These are phyloP conservation scores for Triticum urartu DNA, from an alignment of 176 grass and related monocot genomes.

Conservation along the genomic window DNA sequence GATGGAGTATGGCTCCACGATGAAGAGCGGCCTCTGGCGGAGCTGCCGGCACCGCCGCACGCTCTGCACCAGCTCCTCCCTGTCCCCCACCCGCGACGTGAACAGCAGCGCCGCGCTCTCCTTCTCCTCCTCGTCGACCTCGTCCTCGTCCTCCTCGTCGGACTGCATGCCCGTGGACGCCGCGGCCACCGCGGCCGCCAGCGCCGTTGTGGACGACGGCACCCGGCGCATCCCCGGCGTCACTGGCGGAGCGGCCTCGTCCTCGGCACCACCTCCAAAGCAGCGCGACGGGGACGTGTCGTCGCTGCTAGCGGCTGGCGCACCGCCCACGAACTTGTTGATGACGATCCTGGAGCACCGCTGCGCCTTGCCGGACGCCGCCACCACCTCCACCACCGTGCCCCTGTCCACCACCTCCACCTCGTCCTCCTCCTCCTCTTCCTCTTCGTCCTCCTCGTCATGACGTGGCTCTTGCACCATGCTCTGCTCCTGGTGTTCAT, in stretches of 20 bases:
- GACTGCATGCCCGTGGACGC: constrained; percentile 4
- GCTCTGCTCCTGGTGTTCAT: not conserved
- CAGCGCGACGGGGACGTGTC: not conserved
- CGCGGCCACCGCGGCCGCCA: constrained; percentile 45
- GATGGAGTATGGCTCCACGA: constrained; percentile 55
- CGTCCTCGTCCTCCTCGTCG: not conserved
- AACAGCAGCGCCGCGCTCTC: constrained; percentile 37
- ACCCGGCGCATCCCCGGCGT: constrained; percentile 11
- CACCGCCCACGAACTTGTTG: constrained; percentile 70
- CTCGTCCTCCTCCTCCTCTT: constrained; percentile 45
- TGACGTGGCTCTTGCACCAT: no score
- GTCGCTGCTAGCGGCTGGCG: not conserved
- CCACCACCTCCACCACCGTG: constrained; percentile 52
- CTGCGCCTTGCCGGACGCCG: constrained; percentile 20
- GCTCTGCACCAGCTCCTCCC: constrained; percentile 49
- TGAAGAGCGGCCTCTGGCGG: constrained; percentile 44
- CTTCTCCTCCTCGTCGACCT: not conserved
- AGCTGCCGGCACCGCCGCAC: constrained; percentile 64
- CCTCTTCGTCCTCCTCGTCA: not conserved
- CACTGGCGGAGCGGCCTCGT: no score
- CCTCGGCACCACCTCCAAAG: not conserved
- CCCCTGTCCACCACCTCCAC: constrained; percentile 67
- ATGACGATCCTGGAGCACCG: constrained; percentile 53
- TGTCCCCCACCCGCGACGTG: constrained; percentile 40
- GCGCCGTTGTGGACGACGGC: constrained; percentile 24